Base-by-base conservation (phyloP, 768 basidiomycete species). In the Suillus placidus region DNA sequence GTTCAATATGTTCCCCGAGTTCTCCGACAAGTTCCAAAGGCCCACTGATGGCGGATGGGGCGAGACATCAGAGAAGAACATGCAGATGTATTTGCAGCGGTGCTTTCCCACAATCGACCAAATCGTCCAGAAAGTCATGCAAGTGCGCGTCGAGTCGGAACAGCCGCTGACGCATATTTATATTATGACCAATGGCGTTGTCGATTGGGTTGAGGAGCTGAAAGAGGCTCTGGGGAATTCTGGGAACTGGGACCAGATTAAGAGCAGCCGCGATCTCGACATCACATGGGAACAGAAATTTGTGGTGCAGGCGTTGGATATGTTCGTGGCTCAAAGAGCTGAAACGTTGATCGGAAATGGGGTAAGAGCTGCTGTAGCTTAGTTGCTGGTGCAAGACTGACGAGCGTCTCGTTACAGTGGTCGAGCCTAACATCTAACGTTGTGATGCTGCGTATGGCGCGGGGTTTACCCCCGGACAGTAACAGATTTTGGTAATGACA, bases 291-390 rank as follows among this genome's bases (percentile, higher is more conserved):
- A 83, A 67, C 80, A 85, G 69, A 71, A 72, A 61, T 81, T 77
- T 54, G 79, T 83, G n/a, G 74, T 74, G 0, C 81, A 83, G 69
- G 81, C 80, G 54, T 67, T 85, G 43, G 85, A 86, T 66, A 86
- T 87, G 83, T 72, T 80, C 13, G 76, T 85, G 47, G 83, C 80
- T 2, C 72, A 79, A 65, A 73, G 76, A 61, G 83, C 83, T 6
- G 82, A 84, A 62, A 76, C 80, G 32, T 82, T 86, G 70, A 73
- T 85, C 43, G 85, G 84, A 8, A 86, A 86, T 56, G 85, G 85
- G 71, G 83, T 83, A 64, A 70, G 83, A 72, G 6, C 9, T 42
- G 55, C 14, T n/a, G 23, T 8, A 57, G 3, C 9, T 2, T 26
- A 4, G n/a, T 38, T 23, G 3, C 12, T 18, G 52, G 42, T 18